A percentile compares a stretch with the other conserved stretches of the same genome.
These are phyloP conservation scores for Tulasnella sp. DNA, from an alignment of 768 basidiomycete genomes.

Conservation along the genomic window DNA sequence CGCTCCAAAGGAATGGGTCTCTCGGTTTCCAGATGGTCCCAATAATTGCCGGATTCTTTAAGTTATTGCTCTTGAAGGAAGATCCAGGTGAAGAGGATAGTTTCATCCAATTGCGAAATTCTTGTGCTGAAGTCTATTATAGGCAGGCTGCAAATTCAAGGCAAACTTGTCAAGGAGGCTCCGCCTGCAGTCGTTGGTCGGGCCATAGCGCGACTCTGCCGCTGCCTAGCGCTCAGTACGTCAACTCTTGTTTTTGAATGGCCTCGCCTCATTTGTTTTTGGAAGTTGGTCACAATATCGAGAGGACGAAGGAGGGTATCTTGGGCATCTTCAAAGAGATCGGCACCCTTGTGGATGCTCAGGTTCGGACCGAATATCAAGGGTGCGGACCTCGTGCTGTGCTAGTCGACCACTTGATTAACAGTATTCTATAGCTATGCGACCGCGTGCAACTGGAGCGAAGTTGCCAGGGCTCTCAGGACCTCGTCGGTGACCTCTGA, in stretches of 20 bases:
- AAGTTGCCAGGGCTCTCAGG: neutral
- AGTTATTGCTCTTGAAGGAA: neutral
- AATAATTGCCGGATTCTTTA: neutral
- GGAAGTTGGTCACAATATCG: neutral
- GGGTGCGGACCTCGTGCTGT: neutral
- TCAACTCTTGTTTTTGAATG: neutral
- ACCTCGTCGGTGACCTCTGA: neutral
- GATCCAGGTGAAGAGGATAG: neutral
- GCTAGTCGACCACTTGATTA: neutral
- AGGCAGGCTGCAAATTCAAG: neutral
- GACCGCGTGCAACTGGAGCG: neutral
- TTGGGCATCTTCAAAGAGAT: neutral
- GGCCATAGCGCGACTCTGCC: neutral
- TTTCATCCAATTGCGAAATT: neutral
- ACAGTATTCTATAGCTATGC: neutral
- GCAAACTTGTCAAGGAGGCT: neutral
- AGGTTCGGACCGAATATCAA: neutral
- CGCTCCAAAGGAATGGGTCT: neutral
- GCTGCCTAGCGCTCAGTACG: neutral
- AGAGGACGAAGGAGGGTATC: neutral
- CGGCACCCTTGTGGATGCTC: neutral
- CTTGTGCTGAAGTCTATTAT: neutral
- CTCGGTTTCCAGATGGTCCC: neutral
- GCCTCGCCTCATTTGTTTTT: neutral
- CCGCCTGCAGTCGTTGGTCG: too few relatives aligned